Evolutionary conservation across 768 basidiomycete genomes (phyloP).

Genomic region (Boletus vermiculosoides): DNA sequence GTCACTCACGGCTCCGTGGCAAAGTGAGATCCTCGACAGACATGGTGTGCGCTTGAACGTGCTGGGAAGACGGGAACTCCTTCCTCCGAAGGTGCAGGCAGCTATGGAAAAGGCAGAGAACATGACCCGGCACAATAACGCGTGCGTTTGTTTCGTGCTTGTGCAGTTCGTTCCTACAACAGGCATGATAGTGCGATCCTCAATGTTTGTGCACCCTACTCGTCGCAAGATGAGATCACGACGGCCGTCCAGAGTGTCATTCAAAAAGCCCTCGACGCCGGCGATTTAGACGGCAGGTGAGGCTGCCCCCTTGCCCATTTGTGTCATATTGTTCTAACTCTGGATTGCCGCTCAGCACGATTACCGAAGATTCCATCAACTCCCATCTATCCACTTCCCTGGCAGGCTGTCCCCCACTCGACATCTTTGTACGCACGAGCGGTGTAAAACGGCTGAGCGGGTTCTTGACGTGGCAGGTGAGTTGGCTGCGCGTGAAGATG

Average conservation of each 20-base stretch:
- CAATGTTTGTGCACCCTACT: conserved; percentile 91
- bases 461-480: conserved; percentile 94
- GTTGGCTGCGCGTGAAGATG: conserved; percentile 18
- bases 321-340: conserved; percentile 1
- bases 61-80: conserved; percentile 69
- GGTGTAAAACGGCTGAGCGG: conserved; percentile 68
- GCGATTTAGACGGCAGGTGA: conserved; percentile 30
- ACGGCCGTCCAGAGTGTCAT: conserved; percentile 55
- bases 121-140: conserved; percentile 70
- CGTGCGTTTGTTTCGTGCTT: conserved; percentile 40
- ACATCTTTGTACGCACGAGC: conserved; percentile 88
- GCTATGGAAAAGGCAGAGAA: conserved; percentile 71
- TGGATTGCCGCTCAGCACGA: conserved; percentile 31
- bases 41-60: conserved; percentile 85
- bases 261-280: conserved; percentile 33
- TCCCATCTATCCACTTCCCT: conserved; percentile 62
- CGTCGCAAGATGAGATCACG: conserved; percentile 89
- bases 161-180: not conserved
- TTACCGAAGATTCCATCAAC: conserved; percentile 70
- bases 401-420: conserved; percentile 74
- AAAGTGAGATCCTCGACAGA: conserved; percentile 75
- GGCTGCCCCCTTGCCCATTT: not conserved
- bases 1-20: not conserved
- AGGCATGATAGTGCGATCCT: conserved; percentile 66
- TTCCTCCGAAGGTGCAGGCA: conserved; percentile 72